Base-by-base conservation (phyloP, 2,329 filamentous ascomycete species). In the Neopestalotiopsis sp. region DNA sequence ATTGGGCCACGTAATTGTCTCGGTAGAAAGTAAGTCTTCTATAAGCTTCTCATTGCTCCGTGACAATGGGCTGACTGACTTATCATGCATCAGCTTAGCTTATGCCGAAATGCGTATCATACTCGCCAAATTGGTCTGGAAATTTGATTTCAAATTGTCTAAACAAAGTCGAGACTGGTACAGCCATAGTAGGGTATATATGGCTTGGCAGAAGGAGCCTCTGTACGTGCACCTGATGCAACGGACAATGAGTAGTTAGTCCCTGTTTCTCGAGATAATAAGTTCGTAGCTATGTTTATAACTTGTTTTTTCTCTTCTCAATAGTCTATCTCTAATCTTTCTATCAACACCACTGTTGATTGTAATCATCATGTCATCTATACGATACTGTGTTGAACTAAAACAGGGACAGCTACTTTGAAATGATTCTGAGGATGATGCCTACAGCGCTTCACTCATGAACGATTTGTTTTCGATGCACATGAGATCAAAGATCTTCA, bases 1-100 rank as follows among this genome's bases (percentile, higher is more conserved):
- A 67, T 70, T 64, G 67, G 67, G 9, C 67, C 61, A 9, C 40
- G 65, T 7, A 67, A 62, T 10, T 70, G 69, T 28, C 49, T 69
- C 14, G 59, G 59, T 6, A 38, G 17, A 42, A 62, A 34, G 45
- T 49, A 49, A n/a, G 45, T 6, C 12, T 45, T 45, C 40, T 45
- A 7, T 14, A n/a, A 38, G 10, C 6, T 38, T 20, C 13, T 7
- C 14, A 49, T n/a, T 49, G 6, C 45, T 49, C 6, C 7, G 3
- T 49, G 17, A n/a, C 14, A 49, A 5, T 9, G 7, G 4, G 40
- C 40, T 45, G 40, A 49, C 45, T 49, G 17, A 17, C 45, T 7
- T 20, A n/a, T 5, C 2, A 49, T 28, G 24, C 24, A 28, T 3
- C 24, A 49, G 45, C 14, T n/a, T 49, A 7, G 45, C 45, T 1